phyloP scores from a whole-genome alignment of 208 protist species.

The Wallacemonas sp. region DNA sequence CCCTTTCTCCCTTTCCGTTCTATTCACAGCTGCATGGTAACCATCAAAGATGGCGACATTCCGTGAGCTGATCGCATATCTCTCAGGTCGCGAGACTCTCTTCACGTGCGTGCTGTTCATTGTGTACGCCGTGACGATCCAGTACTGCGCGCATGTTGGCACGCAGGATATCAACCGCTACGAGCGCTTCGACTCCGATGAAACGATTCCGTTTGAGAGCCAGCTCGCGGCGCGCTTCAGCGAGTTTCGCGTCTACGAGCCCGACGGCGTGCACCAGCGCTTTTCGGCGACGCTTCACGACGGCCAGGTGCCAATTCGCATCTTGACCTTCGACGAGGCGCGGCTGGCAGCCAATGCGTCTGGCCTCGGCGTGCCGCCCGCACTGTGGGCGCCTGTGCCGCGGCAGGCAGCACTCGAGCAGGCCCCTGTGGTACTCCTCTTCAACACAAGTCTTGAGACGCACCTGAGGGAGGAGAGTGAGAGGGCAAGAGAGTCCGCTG shows the following conservation, averaged over 20 bases:
- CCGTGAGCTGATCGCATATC: neutral
- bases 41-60: slow-evolving; percentile 1
- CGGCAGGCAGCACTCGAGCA: neutral
- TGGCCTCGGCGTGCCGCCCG: neutral
- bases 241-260: neutral
- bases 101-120: slow-evolving; percentile 1
- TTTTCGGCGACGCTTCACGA: neutral
- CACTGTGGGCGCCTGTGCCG: neutral
- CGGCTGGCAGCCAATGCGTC: neutral
- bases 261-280: neutral
- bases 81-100: neutral
- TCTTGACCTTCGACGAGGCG: neutral
- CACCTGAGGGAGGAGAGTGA: neutral
- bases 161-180: slow-evolving; percentile 2
- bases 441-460: neutral
- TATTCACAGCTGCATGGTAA: no score
- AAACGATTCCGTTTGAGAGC: neutral
- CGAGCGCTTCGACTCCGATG: slow-evolving; percentile 14
- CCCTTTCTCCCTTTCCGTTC: neutral
- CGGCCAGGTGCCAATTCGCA: neutral
- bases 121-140: slow-evolving; percentile 5
- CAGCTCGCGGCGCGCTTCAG: neutral
- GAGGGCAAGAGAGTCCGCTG: neutral
- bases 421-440: neutral
- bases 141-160: slow-evolving; percentile 2